These are phyloP conservation scores for Aphanomyces cochlioides DNA, from an alignment of 352 stramenopile species.

Conservation along the genomic window DNA sequence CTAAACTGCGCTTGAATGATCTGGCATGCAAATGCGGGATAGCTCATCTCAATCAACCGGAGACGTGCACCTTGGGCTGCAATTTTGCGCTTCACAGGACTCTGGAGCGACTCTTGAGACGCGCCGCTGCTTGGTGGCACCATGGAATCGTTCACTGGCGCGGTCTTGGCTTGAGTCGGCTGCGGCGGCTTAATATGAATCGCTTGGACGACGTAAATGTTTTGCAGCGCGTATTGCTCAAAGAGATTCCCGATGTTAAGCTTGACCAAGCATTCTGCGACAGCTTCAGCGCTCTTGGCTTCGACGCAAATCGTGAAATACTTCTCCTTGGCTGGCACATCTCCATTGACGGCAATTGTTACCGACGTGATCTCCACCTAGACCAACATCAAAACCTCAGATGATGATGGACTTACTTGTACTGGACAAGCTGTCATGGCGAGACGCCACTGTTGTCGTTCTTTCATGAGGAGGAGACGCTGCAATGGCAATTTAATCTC, in stretches of 20 bases:
- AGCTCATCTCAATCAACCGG: slow-evolving; percentile 29
- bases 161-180: background rate
- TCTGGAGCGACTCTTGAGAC: background rate
- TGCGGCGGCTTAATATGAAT: slow-evolving; percentile 24
- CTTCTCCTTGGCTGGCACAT: background rate
- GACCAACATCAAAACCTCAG: background rate
- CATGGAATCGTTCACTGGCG: slow-evolving; percentile 15
- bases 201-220: slow-evolving; percentile 28
- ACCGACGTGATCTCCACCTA: slow-evolving; percentile 27
- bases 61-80: background rate
- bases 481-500: slow-evolving; percentile 29
- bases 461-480: slow-evolving; percentile 16
- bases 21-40: slow-evolving; percentile 23
- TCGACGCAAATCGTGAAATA: slow-evolving; percentile 31
- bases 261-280: slow-evolving; percentile 28
- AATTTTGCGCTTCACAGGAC: slow-evolving; percentile 28
- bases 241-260: slow-evolving; percentile 23
- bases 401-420: slow-evolving; percentile 15
- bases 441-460: slow-evolving; percentile 28
- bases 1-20: background rate
- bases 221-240: slow-evolving; percentile 29
- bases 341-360: slow-evolving; percentile 1
- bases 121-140: slow-evolving; percentile 5
- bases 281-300: slow-evolving; percentile 24
- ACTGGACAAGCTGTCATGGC: slow-evolving; percentile 12